These are phyloP conservation scores for Durio zibethinus DNA, from an alignment of 345 rosid species.

Conservation along the genomic window DNA sequence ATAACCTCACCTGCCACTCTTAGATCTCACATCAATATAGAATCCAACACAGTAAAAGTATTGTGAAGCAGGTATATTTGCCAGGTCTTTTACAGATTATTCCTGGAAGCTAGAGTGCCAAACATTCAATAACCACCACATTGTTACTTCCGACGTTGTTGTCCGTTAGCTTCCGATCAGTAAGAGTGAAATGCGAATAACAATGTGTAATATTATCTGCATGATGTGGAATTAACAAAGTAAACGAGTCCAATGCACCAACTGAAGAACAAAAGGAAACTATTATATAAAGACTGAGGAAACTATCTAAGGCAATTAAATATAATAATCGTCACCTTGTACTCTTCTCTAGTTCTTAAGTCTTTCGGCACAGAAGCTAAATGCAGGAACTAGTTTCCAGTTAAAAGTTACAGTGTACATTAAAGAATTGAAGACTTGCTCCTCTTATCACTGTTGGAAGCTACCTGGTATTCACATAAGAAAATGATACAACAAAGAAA, in stretches of 20 bases:
- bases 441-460: constrained; percentile 29
- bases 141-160: background rate
- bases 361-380: constrained; percentile 16
- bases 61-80: background rate
- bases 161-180: background rate
- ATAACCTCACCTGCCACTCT: background rate
- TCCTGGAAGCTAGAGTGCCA: background rate
- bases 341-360: constrained; percentile 29
- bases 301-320: constrained; percentile 18
- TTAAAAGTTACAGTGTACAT: constrained; percentile 49
- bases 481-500: constrained; percentile 26
- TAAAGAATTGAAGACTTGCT: constrained; percentile 50
- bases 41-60: background rate
- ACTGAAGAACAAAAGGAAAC: background rate
- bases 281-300: background rate
- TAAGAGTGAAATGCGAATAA: background rate
- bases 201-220: background rate
- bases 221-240: background rate
- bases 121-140: background rate
- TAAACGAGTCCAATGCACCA: background rate
- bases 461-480: constrained; percentile 46
- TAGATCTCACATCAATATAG: background rate
- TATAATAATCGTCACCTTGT: constrained; percentile 32
- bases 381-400: constrained; percentile 29
- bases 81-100: background rate